phyloP scores from a whole-genome alignment of 2,329 filamentous ascomycete species.

The Phaeomoniella chlamydospora region DNA sequence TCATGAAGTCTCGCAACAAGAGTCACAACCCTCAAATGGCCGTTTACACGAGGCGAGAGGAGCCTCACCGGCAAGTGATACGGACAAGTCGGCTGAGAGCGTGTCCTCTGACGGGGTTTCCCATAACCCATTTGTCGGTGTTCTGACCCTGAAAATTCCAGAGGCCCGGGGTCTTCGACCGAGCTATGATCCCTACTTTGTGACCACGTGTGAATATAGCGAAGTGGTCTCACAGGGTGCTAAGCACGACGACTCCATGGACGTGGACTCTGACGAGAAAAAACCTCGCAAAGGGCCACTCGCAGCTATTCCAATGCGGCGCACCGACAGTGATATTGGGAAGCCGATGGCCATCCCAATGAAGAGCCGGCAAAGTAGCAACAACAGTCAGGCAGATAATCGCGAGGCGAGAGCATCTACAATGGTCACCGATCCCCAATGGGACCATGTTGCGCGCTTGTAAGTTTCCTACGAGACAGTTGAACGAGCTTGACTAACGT shows the following conservation, averaged over 20 bases:
- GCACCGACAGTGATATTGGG: constrained; percentile 67
- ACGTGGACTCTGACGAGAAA: constrained; percentile 47
- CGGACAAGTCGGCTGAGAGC: constrained; percentile 2
- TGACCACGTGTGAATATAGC: constrained; percentile 92
- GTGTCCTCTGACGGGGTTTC: neutral
- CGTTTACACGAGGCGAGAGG: neutral
- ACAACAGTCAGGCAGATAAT: constrained; percentile 65
- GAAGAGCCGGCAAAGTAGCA: constrained; percentile 91
- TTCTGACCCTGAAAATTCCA: constrained; percentile 74
- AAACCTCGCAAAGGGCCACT: constrained; percentile 34
- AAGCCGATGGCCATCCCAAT: constrained; percentile 90
- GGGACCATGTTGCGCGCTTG: constrained; percentile 94
- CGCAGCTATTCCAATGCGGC: constrained; percentile 47
- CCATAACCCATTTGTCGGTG: constrained; percentile 36
- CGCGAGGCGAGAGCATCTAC: constrained; percentile 43
- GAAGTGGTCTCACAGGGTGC: constrained; percentile 89
- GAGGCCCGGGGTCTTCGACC: constrained; percentile 72
- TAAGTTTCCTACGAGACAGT: constrained; percentile 33
- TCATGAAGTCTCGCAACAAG: constrained; percentile 33
- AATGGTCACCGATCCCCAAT: constrained; percentile 69
- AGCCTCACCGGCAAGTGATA: constrained; percentile 2
- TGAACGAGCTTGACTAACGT: constrained; percentile 13
- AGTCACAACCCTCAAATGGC: constrained; percentile 8
- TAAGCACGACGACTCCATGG: constrained; percentile 39
- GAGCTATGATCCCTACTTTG: constrained; percentile 82